Conservation (phyloP, 2,329 filamentous ascomycete species). For the Sarocladium kiliense region DNA sequence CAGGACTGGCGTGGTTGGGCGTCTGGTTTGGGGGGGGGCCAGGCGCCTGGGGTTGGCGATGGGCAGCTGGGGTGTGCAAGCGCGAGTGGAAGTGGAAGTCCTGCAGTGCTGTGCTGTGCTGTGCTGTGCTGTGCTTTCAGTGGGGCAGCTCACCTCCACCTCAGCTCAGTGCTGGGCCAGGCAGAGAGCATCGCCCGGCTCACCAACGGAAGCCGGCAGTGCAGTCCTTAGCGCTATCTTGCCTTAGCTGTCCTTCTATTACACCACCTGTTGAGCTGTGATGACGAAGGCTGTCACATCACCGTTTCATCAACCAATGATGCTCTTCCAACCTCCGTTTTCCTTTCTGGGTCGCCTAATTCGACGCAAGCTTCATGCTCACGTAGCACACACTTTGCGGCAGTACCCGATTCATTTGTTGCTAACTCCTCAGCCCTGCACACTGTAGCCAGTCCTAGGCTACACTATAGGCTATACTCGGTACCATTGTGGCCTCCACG, state of each 20-base stretch:
- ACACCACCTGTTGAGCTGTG: neutral
- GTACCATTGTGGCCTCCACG: too few relatives aligned
- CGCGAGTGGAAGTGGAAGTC: too few relatives aligned
- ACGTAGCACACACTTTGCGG: neutral
- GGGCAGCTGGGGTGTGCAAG: neutral
- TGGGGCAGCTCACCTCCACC: neutral
- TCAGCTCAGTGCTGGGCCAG: neutral
- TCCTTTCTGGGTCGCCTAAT: neutral
- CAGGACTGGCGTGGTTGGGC: constrained; percentile 8
- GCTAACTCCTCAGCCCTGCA: neutral
- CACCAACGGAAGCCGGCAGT: neutral
- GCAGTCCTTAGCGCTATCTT: neutral
- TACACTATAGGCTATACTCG: too few relatives aligned
- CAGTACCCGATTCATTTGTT: neutral
- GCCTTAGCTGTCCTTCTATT: constrained; percentile 3
- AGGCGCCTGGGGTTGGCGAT: neutral
- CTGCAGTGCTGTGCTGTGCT: neutral
- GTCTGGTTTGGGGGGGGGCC: neutral
- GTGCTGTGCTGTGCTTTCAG: neutral
- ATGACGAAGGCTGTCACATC: neutral
- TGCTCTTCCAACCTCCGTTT: neutral
- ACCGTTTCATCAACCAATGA: neutral
- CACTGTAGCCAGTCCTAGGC: too few relatives aligned
- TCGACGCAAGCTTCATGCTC: neutral
- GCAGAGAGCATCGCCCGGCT: neutral